Percentiles rank a stretch among this genome's conserved stretches.
phyloP scores from a whole-genome alignment of 1,284 basidiomycete genomes.

The Coriolopsis trogii region DNA sequence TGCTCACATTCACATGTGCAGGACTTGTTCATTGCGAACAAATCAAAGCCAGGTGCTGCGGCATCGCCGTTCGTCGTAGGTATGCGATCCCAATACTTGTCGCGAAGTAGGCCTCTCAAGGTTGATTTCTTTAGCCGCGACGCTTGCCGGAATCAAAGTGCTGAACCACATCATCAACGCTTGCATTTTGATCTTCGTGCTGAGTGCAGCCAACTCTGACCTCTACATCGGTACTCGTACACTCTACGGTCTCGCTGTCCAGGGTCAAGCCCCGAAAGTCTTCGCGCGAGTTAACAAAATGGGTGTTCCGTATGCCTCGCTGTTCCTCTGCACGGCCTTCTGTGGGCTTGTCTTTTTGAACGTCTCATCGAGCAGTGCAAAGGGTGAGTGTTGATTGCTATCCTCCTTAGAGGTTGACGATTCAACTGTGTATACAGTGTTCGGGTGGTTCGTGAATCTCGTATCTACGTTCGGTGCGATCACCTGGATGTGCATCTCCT shows the following conservation, averaged over 20 bases:
- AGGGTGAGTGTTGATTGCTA: constrained; percentile 38
- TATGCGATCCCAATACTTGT: constrained; percentile 44
- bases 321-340: constrained; percentile 59
- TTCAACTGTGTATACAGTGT: constrained; percentile 44
- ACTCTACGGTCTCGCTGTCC: constrained; percentile 68
- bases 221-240: constrained; percentile 70
- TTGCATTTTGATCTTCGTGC: constrained; percentile 74
- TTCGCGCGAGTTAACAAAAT: constrained; percentile 52
- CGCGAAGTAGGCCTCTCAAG: constrained; percentile 11
- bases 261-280: constrained; percentile 67
- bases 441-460: constrained; percentile 73
- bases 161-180: constrained; percentile 75
- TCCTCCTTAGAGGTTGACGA: neutral
- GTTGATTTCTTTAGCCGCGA: constrained; percentile 40
- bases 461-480: constrained; percentile 64
- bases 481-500: constrained; percentile 75
- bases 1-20: constrained; percentile 11
- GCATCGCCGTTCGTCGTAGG: constrained; percentile 83
- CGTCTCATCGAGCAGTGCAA: constrained; percentile 52
- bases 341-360: constrained; percentile 67
- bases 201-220: constrained; percentile 71
- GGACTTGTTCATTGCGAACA: constrained; percentile 60
- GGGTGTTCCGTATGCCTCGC: constrained; percentile 39
- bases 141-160: constrained; percentile 55
- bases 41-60: constrained; percentile 62